A percentile compares a stretch with the other conserved stretches of the same genome.
Conservation (phyloP, 345 rosid species). For the thale cress (Arabidopsis thaliana) region TAIR10.1 NC_003076.8:19146501-19147000, state of each 20-base stretch:
- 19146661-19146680: conserved; percentile 80
- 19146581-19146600: conserved; percentile 30
- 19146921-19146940: conserved; percentile 42
- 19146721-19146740: conserved; percentile 62
- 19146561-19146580: conserved; percentile 20
- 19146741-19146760: conserved; percentile 58
- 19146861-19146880: conserved; percentile 57
- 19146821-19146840: conserved; percentile 20
- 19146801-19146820: background rate
- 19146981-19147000: conserved; percentile 66
- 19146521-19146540: conserved; percentile 18
- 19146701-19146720: conserved; percentile 65
- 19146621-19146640: conserved; percentile 79
- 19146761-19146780: conserved; percentile 68
- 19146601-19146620: conserved; percentile 86
- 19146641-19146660: conserved; percentile 70
- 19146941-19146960: conserved; percentile 51
- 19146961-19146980: conserved; percentile 57
- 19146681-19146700: conserved; percentile 56
- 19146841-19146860: conserved; percentile 28
- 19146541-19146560: conserved; percentile 5
- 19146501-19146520: conserved; percentile 65
- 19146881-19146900: conserved; percentile 47
- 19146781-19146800: conserved; percentile 63
- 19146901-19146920: conserved; percentile 48